Evolutionary conservation across 2,329 filamentous ascomycete genomes (phyloP).

Genomic region (Xylaria sp.): DNA sequence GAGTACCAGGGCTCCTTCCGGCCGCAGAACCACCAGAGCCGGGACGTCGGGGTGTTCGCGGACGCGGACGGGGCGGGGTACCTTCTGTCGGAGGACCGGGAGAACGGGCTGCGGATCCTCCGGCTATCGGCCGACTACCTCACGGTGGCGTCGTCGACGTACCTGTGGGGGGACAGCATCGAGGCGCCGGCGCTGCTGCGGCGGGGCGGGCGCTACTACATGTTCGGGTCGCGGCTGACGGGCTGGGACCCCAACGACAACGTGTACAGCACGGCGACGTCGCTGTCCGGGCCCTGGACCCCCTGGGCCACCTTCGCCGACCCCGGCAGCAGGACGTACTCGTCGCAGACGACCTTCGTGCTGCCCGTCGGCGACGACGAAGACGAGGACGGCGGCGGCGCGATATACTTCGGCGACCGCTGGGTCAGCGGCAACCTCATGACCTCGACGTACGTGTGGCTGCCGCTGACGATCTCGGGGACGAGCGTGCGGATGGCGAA

Average conservation of each 20-base stretch:
- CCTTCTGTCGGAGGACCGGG: conserved; percentile 39
- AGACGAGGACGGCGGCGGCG: conserved; percentile 41
- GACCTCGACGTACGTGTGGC: conserved; percentile 66
- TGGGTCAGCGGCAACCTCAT: conserved; percentile 65
- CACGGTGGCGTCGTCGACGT: conserved; percentile 50
- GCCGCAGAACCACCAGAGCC: conserved; percentile 53
- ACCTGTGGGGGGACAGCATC: conserved; percentile 56
- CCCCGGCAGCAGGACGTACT: conserved; percentile 58
- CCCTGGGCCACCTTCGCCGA: conserved; percentile 62
- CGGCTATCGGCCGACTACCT: conserved; percentile 60
- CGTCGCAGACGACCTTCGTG: conserved; percentile 63
- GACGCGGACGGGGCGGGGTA: conserved; percentile 33
- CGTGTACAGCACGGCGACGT: conserved; percentile 61
- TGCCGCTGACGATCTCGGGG: conserved; percentile 58
- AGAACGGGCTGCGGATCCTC: conserved; percentile 61
- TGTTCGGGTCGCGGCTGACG: conserved; percentile 63
- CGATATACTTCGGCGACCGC: conserved; percentile 69
- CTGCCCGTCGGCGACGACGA: conserved; percentile 47
- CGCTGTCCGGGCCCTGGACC: conserved; percentile 62
- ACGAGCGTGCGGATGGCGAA: conserved; percentile 55
- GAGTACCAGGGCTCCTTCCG: conserved; percentile 41
- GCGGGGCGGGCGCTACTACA: conserved; percentile 61
- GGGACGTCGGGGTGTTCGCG: conserved; percentile 61
- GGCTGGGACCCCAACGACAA: conserved; percentile 68
- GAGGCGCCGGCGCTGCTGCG: conserved; percentile 68